These are phyloP conservation scores for Xylaria cubensis DNA, from an alignment of 495 filamentous ascomycete species.

Conservation along the genomic window DNA sequence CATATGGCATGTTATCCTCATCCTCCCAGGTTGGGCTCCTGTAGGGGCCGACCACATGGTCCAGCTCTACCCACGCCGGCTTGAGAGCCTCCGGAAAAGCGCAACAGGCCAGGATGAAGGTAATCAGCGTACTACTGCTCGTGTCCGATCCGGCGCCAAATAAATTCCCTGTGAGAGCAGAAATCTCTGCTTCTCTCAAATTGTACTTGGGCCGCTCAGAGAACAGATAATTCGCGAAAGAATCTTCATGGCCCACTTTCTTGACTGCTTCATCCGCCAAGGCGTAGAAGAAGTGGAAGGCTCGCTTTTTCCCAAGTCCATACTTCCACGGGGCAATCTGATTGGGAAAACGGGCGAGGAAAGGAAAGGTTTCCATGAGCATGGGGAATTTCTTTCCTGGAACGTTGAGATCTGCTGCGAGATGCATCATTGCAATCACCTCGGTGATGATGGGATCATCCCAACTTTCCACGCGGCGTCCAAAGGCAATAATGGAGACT, in stretches of 20 bases:
- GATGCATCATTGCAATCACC: constrained; percentile 68
- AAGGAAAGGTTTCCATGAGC: constrained; percentile 65
- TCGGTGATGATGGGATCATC: constrained; percentile 66
- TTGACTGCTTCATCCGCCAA: constrained; percentile 64
- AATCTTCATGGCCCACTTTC: constrained; percentile 41
- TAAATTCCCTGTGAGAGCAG: constrained; percentile 64
- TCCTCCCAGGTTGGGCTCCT: constrained; percentile 66
- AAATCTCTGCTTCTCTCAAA: constrained; percentile 62
- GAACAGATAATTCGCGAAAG: constrained; percentile 49
- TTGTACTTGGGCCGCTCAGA: constrained; percentile 55
- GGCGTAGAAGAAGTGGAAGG: constrained; percentile 61
- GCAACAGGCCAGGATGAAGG: constrained; percentile 66
- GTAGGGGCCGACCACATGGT: constrained; percentile 60
- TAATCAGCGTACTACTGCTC: constrained; percentile 67
- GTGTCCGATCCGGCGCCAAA: constrained; percentile 74
- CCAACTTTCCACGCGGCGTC: constrained; percentile 63
- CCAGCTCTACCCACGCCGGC: constrained; percentile 61
- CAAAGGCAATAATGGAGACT: constrained; percentile 69
- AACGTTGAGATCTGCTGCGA: constrained; percentile 69
- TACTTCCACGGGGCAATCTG: constrained; percentile 66
- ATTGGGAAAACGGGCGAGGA: constrained; percentile 61
- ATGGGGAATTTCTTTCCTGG: constrained; percentile 67
- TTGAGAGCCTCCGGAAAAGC: constrained; percentile 58
- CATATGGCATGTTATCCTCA: constrained; percentile 62
- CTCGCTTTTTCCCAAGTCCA: constrained; percentile 58